A percentile compares a stretch with the other conserved stretches of the same genome.
Evolutionary conservation across 1,139 yeast species (phyloP).

Genomic region (Yamadazyma triangularis): DNA sequence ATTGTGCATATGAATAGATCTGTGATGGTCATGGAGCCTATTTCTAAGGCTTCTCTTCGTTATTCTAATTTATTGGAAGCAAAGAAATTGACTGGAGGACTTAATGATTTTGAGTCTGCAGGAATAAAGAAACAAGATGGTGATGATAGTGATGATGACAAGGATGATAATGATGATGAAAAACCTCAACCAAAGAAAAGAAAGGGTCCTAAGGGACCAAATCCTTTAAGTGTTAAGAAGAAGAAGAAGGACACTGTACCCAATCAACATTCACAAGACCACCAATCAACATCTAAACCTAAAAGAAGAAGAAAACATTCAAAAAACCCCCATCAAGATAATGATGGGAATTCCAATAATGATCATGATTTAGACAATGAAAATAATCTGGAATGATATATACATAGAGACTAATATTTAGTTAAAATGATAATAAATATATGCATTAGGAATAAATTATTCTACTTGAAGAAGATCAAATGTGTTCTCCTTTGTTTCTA

Average conservation of each 20-base stretch:
- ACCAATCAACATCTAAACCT: too few species aligned
- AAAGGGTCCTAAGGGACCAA: conserved; percentile 75
- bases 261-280: too few species aligned
- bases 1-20: conserved; percentile 80
- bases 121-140: conserved; percentile 20
- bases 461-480: conserved; percentile 14
- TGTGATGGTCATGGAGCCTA: conserved; percentile 95
- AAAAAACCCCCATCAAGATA: too few species aligned
- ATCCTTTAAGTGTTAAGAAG: conserved; percentile 77
- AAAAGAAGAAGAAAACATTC: too few species aligned
- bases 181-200: conserved; percentile 44
- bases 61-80: conserved; percentile 55
- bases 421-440: too few species aligned
- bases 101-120: conserved; percentile 50
- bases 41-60: conserved; percentile 64
- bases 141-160: conserved; percentile 11
- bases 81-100: conserved; percentile 68
- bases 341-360: too few species aligned
- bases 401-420: too few species aligned
- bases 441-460: too few species aligned
- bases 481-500: conserved; percentile 10
- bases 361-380: too few species aligned
- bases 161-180: conserved; percentile 19
- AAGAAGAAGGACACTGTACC: too few species aligned
- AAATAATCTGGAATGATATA: too few species aligned